Evolutionary conservation across 2,329 filamentous ascomycete species (phyloP).

Genomic region (Ophiocordyceps camponoti-saundersi): DNA sequence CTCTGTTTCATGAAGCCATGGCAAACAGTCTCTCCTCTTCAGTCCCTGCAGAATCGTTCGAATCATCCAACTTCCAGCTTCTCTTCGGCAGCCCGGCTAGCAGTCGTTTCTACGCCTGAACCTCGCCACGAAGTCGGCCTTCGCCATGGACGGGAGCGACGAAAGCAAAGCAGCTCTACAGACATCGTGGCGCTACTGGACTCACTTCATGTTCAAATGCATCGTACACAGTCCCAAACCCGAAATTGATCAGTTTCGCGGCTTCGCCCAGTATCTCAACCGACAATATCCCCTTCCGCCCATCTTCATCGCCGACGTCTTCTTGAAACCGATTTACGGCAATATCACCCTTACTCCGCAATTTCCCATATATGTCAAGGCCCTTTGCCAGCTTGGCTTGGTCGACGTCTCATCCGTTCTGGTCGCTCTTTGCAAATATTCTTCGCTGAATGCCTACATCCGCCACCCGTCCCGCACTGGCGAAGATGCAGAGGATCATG

Average conservation of each 20-base stretch:
- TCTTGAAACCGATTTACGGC: slow-evolving; percentile 34
- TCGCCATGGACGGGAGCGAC: slow-evolving; percentile 11
- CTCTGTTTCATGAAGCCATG: too few relatives aligned
- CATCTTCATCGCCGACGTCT: slow-evolving; percentile 35
- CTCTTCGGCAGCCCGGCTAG: too few relatives aligned
- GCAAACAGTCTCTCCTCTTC: too few relatives aligned
- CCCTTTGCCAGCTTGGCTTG: slow-evolving; percentile 31
- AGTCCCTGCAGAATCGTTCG: too few relatives aligned
- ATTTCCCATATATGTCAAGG: slow-evolving; percentile 40
- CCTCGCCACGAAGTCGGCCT: too few relatives aligned
- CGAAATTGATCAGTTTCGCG: slow-evolving; percentile 33
- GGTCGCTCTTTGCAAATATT: slow-evolving; percentile 37
- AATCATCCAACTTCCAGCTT: too few relatives aligned
- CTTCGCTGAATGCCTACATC: slow-evolving; percentile 25
- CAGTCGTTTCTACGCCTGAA: too few relatives aligned
- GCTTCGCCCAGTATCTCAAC: slow-evolving; percentile 30
- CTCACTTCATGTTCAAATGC: slow-evolving; percentile 31
- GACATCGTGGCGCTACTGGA: slow-evolving; percentile 25
- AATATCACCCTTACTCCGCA: slow-evolving; percentile 38
- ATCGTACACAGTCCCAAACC: slow-evolving; percentile 26
- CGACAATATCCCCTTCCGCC: slow-evolving; percentile 34
- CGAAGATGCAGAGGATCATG: slow-evolving; percentile 2
- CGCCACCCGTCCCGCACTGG: neutral
- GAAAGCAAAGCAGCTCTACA: slow-evolving; percentile 9
- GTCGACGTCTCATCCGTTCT: slow-evolving; percentile 39